Evolutionary conservation across 129 eudicot genomes (phyloP).

Genomic region (Centrapalus pauciflorus): DNA sequence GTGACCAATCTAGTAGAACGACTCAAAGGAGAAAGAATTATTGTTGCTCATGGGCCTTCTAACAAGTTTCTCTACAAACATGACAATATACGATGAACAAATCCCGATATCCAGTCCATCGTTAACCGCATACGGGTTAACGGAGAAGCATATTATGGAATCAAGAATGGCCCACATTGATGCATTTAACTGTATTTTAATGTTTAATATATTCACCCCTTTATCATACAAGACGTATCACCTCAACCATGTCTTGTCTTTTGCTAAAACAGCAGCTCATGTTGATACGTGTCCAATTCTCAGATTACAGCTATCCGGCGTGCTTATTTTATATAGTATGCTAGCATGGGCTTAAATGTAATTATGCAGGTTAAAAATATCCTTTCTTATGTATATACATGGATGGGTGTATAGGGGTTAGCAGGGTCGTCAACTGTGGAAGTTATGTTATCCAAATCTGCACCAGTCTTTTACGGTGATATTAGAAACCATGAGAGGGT

Average conservation of each 20-base stretch:
- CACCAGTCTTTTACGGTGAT: slow-evolving; percentile 86
- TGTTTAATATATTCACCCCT: not conserved
- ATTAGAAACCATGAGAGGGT: slow-evolving; percentile 97
- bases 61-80: no score
- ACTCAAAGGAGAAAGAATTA: no score
- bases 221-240: not conserved
- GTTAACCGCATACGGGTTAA: not conserved
- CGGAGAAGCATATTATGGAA: not conserved
- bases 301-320: not conserved
- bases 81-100: not conserved
- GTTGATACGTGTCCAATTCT: not conserved
- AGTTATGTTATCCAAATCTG: slow-evolving; percentile 80
- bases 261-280: not conserved
- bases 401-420: slow-evolving; percentile 35
- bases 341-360: not conserved
- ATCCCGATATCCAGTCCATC: not conserved
- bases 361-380: not conserved
- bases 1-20: no score
- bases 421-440: slow-evolving; percentile 73
- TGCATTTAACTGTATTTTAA: slow-evolving; percentile 2
- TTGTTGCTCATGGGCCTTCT: not conserved
- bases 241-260: not conserved
- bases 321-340: not conserved
- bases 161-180: slow-evolving; percentile 2
- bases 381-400: not conserved